Conservation (phyloP, 495 filamentous ascomycete genomes). For the Poronia punctata region DNA sequence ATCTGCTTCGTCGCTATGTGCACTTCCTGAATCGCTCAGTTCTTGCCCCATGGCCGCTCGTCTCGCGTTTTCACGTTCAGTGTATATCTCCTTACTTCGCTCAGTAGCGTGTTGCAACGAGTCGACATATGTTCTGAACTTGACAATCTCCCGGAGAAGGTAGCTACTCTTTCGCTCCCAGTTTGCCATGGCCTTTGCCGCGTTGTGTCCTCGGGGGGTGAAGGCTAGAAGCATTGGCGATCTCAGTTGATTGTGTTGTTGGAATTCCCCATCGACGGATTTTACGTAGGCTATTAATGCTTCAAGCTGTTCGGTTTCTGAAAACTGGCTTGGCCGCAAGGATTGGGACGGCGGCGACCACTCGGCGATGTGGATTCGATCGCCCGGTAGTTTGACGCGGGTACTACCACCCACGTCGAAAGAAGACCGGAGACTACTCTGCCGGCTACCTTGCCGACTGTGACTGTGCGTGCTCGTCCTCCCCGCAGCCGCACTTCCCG, state of each 20-base stretch:
- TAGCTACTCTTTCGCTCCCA: slow-evolving; percentile 96
- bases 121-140: slow-evolving; percentile 92
- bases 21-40: slow-evolving; percentile 18
- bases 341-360: slow-evolving; percentile 92
- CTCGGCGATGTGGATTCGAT: slow-evolving; percentile 76
- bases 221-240: slow-evolving; percentile 83
- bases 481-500: slow-evolving; percentile 34
- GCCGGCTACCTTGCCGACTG: slow-evolving; percentile 28
- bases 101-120: slow-evolving; percentile 47
- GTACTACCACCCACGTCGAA: slow-evolving; percentile 52
- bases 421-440: slow-evolving; percentile 34
- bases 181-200: slow-evolving; percentile 77
- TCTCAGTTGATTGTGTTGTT: slow-evolving; percentile 79
- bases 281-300: slow-evolving; percentile 71
- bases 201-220: slow-evolving; percentile 77
- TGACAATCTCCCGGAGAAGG: slow-evolving; percentile 89
- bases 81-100: slow-evolving; percentile 40
- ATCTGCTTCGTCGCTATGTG: slow-evolving; percentile 7
- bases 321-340: slow-evolving; percentile 70
- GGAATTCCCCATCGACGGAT: slow-evolving; percentile 77
- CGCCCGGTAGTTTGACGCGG: slow-evolving; percentile 64
- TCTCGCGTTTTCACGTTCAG: slow-evolving; percentile 37
- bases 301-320: slow-evolving; percentile 74
- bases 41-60: slow-evolving; percentile 32
- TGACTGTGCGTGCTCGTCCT: slow-evolving; percentile 37